Conservation (phyloP, 495 filamentous ascomycete species). For the Penicillium arizonense region DNA sequence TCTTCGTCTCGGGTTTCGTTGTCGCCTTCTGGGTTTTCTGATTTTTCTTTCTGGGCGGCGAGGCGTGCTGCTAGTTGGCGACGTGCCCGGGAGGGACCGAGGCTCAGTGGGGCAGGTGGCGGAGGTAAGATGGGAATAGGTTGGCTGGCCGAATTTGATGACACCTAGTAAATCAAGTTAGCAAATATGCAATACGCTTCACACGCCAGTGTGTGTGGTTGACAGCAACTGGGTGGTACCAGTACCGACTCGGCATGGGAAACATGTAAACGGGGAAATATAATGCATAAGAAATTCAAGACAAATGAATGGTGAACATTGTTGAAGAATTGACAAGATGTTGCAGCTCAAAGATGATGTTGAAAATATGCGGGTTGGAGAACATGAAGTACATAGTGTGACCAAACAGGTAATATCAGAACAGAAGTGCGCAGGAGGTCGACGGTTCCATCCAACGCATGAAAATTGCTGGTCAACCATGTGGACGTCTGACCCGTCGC, state of each 20-base stretch:
- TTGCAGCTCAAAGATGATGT: neutral
- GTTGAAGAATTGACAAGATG: constrained; percentile 1
- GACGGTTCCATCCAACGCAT: no score
- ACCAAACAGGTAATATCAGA: no score
- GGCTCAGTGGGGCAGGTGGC: constrained; percentile 56
- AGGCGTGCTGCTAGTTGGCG: constrained; percentile 81
- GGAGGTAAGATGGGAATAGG: constrained; percentile 48
- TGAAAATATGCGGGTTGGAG: no score
- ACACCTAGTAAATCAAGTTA: constrained; percentile 24
- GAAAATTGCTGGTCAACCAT: no score
- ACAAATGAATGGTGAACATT: neutral
- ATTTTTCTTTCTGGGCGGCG: constrained; percentile 68
- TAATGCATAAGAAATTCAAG: neutral
- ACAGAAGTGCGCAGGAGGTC: no score
- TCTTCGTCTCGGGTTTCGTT: constrained; percentile 21
- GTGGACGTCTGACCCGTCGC: no score
- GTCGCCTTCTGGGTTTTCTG: constrained; percentile 32
- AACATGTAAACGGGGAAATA: neutral
- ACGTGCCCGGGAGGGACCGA: constrained; percentile 82
- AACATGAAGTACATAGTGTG: no score
- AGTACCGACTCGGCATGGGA: neutral
- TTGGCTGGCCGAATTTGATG: constrained; percentile 37
- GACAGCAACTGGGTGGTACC: neutral
- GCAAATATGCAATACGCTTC: constrained; percentile 1
- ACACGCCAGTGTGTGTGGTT: neutral